Base-by-base conservation (phyloP, 306 rosid genomes). In the Senna siamea region DNA sequence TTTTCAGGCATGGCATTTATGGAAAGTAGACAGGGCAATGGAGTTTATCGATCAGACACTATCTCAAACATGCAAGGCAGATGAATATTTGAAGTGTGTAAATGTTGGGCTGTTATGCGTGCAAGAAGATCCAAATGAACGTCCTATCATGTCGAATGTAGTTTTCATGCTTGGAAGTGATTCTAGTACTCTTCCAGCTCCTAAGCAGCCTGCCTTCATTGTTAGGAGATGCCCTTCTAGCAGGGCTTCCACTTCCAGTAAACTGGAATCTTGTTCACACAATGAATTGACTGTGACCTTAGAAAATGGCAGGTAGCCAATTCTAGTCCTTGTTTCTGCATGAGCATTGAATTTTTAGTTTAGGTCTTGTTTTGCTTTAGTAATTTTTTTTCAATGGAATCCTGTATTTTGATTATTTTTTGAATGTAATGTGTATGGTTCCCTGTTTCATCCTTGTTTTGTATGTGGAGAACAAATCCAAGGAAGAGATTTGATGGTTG, bases 91-190 rank as follows among this genome's bases (percentile, higher is more conserved):
- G 46, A 83, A 85, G 79, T 88, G 90, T 74, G 53, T 85, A 48
- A 85, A 71, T 53, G 81, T 88, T 0, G 94, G 94, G 34, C 84
- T 91, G 4, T 38, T 91, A 48, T 91, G 97, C 47, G 85, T 87
- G 51, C 89, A 91, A 82, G 92, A 88, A 82, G 94, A 91, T 54
- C 90, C 94, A 40, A 70, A 60, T 63, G 93, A 88, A 37, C 90
- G 90, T 18, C 92, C 94, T 0, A 84, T 76, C 12, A 88, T 90
- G 93, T 87, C 94, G 9, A 74, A 85, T 22, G 90, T 88, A 47
- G 82, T 87, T 34, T 85, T 82, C 84, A 87, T 91, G 94, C 86
- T 87, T 3, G 92, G 88, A 5, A 85, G 87, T 76, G 90, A 91
- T 72, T 68, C 81, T 4, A 82, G 82, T 13, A 87, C 85, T 6